Base-by-base conservation (phyloP, 345 rosid species). In the Mercurialis annua region DNA sequence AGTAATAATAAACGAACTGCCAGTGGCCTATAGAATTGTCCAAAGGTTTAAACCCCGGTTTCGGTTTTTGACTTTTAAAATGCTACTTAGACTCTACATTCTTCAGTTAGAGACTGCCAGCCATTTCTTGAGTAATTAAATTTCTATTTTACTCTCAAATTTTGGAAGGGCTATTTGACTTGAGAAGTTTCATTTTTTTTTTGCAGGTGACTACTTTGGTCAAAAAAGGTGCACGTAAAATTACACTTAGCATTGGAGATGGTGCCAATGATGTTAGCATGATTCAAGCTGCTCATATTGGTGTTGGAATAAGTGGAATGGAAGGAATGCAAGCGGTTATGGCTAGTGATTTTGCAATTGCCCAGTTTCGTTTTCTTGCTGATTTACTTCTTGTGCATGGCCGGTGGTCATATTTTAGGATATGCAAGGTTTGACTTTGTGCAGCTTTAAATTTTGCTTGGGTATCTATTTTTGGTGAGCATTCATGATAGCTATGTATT, bases 251-350 rank as follows among this genome's bases (percentile, higher is more conserved):
- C 74, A 95, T 95, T 71, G 99, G 99, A 53, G 99, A 95, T 80
- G 99, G 99, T 79, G 99, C 99, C 65, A 95, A 95, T 81, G 99
- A 95, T 76, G 99, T 95, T 74, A 92, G 98, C 85, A 95, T 95
- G 99, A 95, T 95, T 77, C 99, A 95, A 81, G 99, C 99, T 38
- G 98, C 99, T 75, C 99, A 95, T 79, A 90, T 95, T 79, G 98
- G 99, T 51, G 76, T 95, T 67, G 99, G 99, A 72, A 95, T 95
- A 76, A 95, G 99, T 75, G 99, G 99, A 66, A 38, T 85, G 83
- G 99, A 95, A 78, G 99, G 99, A 68, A 92, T 92, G 98, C 97
- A 95, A 83, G 99, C 98, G 54, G 99, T 92, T 75, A 95, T 95
- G 98, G 99, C 99, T 60, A 95, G 99, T 87, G 99, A 95, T 78